Conservation (phyloP, 106 monocot species). For the Dioscorea dumetorum region DNA sequence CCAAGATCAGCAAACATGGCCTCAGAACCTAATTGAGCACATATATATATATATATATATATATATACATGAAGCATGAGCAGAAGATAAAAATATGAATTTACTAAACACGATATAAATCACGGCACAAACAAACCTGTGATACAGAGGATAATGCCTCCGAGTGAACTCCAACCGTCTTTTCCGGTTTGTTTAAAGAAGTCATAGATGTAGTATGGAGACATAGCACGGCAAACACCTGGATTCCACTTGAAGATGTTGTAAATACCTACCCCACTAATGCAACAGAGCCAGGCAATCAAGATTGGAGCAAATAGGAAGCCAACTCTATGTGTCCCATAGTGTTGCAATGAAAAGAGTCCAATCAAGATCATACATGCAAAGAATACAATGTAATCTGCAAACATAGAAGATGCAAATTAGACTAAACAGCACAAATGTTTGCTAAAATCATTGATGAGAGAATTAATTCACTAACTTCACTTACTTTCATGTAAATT, state of each 20-base stretch:
- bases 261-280: constrained; percentile 54
- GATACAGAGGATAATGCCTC: constrained; percentile 70
- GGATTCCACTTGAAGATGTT: constrained; percentile 77
- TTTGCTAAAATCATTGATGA: background rate
- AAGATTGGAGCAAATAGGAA: constrained; percentile 73
- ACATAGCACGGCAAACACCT: constrained; percentile 43
- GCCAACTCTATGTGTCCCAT: constrained; percentile 65
- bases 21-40: constrained; percentile 56
- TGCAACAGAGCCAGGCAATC: constrained; percentile 63
- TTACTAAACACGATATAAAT: background rate
- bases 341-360: constrained; percentile 72
- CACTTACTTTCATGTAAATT: constrained; percentile 67
- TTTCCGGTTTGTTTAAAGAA: constrained; percentile 53
- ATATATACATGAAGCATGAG: too few species aligned
- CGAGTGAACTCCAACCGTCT: constrained; percentile 78
- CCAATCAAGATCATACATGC: constrained; percentile 51
- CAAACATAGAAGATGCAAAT: constrained; percentile 3
- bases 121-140: constrained; percentile 42
- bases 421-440: background rate
- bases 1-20: constrained; percentile 96
- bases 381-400: constrained; percentile 49
- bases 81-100: background rate
- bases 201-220: constrained; percentile 62
- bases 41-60: too few species aligned
- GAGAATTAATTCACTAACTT: background rate